These are phyloP conservation scores for Fusarium circinatum DNA, from an alignment of 2,329 filamentous ascomycete genomes.

Conservation along the genomic window DNA sequence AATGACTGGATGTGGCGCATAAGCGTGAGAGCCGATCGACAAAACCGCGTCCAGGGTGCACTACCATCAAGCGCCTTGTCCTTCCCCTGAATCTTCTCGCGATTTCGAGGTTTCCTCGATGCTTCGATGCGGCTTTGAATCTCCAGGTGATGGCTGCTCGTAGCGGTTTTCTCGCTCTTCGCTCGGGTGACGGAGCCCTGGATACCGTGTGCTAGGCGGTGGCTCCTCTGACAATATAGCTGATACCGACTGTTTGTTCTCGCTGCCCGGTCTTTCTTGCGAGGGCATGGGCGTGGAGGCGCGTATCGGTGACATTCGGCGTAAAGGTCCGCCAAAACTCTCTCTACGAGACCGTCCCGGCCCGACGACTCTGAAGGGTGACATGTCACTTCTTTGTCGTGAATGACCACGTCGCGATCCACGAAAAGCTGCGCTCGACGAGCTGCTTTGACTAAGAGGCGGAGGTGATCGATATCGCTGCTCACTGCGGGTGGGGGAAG, in stretches of 20 bases:
- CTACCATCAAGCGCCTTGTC: constrained; percentile 20
- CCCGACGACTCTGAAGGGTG: constrained; percentile 47
- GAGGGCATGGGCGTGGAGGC: constrained; percentile 36
- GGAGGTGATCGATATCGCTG: constrained; percentile 50
- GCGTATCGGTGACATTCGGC: constrained; percentile 40
- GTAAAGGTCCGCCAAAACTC: constrained; percentile 42
- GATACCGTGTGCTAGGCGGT: constrained; percentile 21
- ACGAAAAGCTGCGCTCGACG: constrained; percentile 41
- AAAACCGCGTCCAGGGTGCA: constrained; percentile 24
- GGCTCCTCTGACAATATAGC: constrained; percentile 47
- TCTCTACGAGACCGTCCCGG: constrained; percentile 40
- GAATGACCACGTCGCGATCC: constrained; percentile 46
- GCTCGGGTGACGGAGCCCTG: constrained; percentile 7
- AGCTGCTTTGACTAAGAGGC: constrained; percentile 43
- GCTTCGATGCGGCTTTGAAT: constrained; percentile 16
- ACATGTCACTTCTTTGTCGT: constrained; percentile 52
- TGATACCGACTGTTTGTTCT: constrained; percentile 50
- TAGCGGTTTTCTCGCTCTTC: constrained; percentile 30
- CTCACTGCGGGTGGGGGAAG: constrained; percentile 44
- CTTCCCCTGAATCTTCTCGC: constrained; percentile 32
- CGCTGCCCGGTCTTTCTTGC: constrained; percentile 41
- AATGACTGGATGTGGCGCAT: constrained; percentile 28
- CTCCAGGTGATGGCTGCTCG: constrained; percentile 27
- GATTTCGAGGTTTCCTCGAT: constrained; percentile 23
- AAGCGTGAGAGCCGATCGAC: constrained; percentile 25